phyloP scores from a whole-genome alignment of 768 basidiomycete genomes.

The Amanita thiersii region DNA sequence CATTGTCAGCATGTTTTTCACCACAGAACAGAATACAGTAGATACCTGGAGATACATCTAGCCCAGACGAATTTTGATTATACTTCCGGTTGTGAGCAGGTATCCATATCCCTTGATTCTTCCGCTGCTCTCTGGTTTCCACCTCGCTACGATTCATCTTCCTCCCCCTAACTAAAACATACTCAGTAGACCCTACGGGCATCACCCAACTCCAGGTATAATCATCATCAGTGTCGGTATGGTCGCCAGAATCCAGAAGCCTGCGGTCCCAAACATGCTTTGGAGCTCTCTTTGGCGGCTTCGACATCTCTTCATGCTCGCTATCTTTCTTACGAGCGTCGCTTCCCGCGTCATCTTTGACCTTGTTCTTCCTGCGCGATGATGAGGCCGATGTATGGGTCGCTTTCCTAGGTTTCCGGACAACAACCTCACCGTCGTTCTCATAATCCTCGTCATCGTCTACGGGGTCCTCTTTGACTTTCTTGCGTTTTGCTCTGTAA shows the following conservation, averaged over 20 bases:
- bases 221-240: conserved; percentile 6
- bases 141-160: conserved; percentile 5
- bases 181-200: not conserved
- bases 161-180: conserved; percentile 2
- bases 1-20: too few relatives aligned
- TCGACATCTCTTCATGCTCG: conserved; percentile 15
- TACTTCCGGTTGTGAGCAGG: conserved; percentile 3
- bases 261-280: not conserved
- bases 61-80: not conserved
- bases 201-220: conserved; percentile 7
- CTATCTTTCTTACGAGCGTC: conserved; percentile 15
- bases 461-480: not conserved
- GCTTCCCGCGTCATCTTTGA: conserved; percentile 11
- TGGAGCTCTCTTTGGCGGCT: conserved; percentile 9
- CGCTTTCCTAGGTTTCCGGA: not conserved
- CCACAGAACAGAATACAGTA: not conserved
- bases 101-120: conserved; percentile 3
- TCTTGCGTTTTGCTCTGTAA: not conserved
- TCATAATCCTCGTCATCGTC: not conserved
- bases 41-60: conserved; percentile 1
- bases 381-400: not conserved
- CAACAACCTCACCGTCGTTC: not conserved
- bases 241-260: not conserved
- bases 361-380: conserved; percentile 2
- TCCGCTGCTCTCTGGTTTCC: conserved; percentile 1